Evolutionary conservation across 2,329 filamentous ascomycete species (phyloP), one percentile per base, ranked within the genome.

Genomic region (Leptosphaerulina australis): DNA sequence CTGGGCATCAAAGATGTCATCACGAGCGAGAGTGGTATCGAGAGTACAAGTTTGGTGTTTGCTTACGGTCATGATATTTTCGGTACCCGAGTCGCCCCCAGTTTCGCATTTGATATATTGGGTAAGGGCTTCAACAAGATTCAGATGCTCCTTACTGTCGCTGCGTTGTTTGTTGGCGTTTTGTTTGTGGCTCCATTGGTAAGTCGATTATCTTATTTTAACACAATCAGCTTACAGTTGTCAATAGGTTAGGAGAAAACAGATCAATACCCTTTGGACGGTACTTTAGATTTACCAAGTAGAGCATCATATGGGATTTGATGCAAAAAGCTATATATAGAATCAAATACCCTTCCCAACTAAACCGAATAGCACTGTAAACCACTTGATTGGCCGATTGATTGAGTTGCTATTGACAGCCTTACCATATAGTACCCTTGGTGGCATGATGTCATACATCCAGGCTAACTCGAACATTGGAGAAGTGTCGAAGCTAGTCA

Each of bases 111-210:
- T 72, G 94, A 99, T 75, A 85, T 97, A 31, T 77, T 99, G 12
- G 94, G 91, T 55, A 94, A 91, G 74, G 90, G 90, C 2, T 99
- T 99, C 74, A 94, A 93, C 70, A 97, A 96, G 79, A 69, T 91
- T 47, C 88, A 91, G 62, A 83, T 99, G 67, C 73, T 97, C 28
- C 80, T 83, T 12, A 99, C 94, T 0, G 91, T 99, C 28, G 79
- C 88, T 30, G 93, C 90, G 14, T 79, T 97, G 60, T 83, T 83
- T 35, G 80, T 83, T 29, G 91, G 91, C 35, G 93, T 96, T 12
- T 72, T 86, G 58, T 83, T 90, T 47, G 78, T 97, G 66, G 87
- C 87, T 44, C 94, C 94, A 21, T 85, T 97, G 83, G 94, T 96
- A 80, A 65, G 68, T 59, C 25, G 8, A 6, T 34, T 22, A 22